Conservation (phyloP, 2,329 filamentous ascomycete species). For the Fusarium fracticaudum region DNA sequence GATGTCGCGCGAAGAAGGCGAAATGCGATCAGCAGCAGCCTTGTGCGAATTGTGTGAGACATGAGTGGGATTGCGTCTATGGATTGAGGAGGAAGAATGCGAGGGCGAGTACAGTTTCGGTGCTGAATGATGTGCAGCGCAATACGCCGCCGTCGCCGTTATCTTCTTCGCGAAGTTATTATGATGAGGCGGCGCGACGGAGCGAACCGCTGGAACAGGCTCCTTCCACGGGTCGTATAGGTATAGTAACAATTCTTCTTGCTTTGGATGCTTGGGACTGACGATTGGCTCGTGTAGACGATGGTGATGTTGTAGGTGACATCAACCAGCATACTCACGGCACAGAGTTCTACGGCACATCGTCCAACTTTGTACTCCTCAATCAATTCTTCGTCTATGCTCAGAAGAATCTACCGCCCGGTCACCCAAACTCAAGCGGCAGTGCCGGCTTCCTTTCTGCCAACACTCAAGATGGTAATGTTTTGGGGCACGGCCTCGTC, state of each 20-base stretch:
- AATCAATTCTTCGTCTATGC: conserved; percentile 7
- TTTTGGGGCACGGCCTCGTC: not conserved
- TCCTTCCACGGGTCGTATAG: not conserved
- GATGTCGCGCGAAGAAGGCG: not conserved
- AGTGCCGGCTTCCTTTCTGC: not conserved
- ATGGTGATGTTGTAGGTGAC: not conserved
- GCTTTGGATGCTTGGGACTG: not conserved
- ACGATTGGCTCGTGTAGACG: not conserved
- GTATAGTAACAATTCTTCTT: not conserved
- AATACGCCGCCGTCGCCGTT: not conserved
- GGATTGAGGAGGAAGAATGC: not conserved
- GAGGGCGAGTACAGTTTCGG: not conserved
- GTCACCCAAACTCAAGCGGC: not conserved
- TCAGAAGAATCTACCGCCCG: not conserved
- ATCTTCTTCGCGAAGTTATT: not conserved
- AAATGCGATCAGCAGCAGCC: conserved; percentile 5
- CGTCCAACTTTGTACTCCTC: not conserved
- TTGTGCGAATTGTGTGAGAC: conserved; percentile 1
- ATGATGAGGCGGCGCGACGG: not conserved
- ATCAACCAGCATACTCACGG: conserved; percentile 6
- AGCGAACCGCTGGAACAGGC: not conserved
- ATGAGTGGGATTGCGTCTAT: not conserved
- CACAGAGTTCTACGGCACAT: conserved; percentile 1
- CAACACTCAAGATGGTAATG: not conserved
- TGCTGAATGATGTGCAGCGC: not conserved